Base-by-base conservation (phyloP, 176 grass and related monocot genomes). In the Carex kokanica region DNA sequence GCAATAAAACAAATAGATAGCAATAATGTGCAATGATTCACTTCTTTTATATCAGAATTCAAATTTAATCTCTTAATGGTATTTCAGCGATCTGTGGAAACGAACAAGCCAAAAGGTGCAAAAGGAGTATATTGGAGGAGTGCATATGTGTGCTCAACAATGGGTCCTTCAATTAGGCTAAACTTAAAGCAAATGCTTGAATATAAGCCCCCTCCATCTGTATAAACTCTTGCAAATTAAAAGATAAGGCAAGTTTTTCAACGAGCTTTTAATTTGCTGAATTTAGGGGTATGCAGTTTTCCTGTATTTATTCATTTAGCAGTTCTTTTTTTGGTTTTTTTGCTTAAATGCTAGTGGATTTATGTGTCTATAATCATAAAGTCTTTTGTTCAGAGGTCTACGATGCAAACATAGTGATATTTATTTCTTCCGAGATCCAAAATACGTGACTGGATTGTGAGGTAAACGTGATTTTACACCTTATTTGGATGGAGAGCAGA, bases 101-200 rank as follows among this genome's bases (percentile, higher is more conserved):
- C 86, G 85, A 99, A 99, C 86, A 99, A 99, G 62, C 97, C 97
- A 58, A 92, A 93, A 63, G 97, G 97, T 83, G 97, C 93, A n/a
- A 99, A 99, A 86, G 91, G 91, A 77, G 91, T 99, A 75, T 99
- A 99, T 82, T 99, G 97, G 93, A 95, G 90, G 74, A 93, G 93
- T 11, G 86, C 89, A 4, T 90, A 89, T 75, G 49, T 93, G 68
- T 99, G 97, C 85, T 96, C 97, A 74, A 95, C 97, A 64, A 99
- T 99, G 93, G 93, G 97, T 41, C 97, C 93, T 89, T 99, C 93
- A 52, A 86, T 95, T 78, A 90, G 89, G 87, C 84, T 99, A 60
- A 99, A 99, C 79, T 85, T 93, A 59, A 95, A 90, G 93, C 86
- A 96, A 88, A 93, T 96, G 89, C 89, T 99, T 8, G 97, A 95